Conservation (phyloP, 768 basidiomycete genomes). For the Panaeolus papilionaceus region DNA sequence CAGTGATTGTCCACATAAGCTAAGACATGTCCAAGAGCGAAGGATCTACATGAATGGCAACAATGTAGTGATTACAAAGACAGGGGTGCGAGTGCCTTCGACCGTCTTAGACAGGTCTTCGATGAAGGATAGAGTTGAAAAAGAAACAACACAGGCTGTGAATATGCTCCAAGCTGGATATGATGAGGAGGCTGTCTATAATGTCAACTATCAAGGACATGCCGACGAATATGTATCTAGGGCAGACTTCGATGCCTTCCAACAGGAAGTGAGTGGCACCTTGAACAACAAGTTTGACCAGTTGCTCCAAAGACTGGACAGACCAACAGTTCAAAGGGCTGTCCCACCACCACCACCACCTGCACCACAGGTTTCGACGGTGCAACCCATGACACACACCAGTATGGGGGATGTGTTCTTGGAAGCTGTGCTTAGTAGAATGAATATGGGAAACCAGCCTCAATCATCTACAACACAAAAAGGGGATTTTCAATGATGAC, state of each 20-base stretch:
- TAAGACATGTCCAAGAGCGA: neutral
- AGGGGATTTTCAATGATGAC: conserved; percentile 3
- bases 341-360: neutral
- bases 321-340: neutral
- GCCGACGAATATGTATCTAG: neutral
- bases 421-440: neutral
- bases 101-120: neutral
- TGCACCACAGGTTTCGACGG: neutral
- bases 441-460: neutral
- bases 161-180: neutral
- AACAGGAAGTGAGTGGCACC: neutral
- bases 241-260: neutral
- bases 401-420: neutral
- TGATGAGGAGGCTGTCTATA: neutral
- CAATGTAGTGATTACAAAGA: neutral
- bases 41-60: neutral
- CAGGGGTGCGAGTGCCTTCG: neutral
- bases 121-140: neutral
- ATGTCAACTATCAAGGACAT: neutral
- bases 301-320: neutral
- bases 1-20: neutral
- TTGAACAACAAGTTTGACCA: neutral
- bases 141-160: neutral
- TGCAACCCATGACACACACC: neutral
- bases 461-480: neutral